These are phyloP conservation scores for Fomitiporia mediterranea DNA, from an alignment of 1,284 basidiomycete species.

Conservation along the genomic window DNA sequence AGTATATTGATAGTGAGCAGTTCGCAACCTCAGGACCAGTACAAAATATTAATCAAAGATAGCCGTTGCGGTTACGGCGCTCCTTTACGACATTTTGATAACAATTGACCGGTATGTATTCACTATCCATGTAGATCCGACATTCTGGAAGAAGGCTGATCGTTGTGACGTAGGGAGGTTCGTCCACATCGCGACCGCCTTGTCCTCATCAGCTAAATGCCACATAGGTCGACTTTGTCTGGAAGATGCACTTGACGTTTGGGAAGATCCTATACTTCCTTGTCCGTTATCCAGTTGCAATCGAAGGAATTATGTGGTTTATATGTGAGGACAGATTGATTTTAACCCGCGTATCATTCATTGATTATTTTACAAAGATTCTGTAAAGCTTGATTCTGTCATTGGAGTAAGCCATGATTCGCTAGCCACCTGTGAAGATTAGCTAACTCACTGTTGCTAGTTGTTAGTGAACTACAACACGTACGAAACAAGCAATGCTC, in stretches of 20 bases:
- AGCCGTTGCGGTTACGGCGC: no score
- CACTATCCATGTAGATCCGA: background rate
- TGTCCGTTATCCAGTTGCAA: constrained; percentile 1
- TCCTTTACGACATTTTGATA: constrained; percentile 1
- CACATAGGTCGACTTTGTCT: background rate
- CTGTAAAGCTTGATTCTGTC: background rate
- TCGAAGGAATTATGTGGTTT: constrained; percentile 1
- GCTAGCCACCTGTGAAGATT: no score
- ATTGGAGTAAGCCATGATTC: no score
- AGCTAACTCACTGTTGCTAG: background rate
- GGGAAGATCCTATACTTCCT: constrained; percentile 10
- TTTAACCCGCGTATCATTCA: background rate
- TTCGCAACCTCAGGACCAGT: no score
- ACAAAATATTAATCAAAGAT: no score
- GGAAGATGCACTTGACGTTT: background rate
- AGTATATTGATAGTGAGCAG: no score
- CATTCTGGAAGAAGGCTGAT: no score
- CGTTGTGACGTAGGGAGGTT: constrained; percentile 1
- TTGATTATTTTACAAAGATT: background rate
- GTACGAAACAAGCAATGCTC: no score
- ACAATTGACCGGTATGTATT: background rate
- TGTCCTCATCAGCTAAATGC: background rate
- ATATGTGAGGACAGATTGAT: background rate
- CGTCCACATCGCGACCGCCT: background rate
- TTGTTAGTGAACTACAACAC: no score